Base-by-base conservation (phyloP, 345 rosid genomes). In the Camelina hispida region DNA sequence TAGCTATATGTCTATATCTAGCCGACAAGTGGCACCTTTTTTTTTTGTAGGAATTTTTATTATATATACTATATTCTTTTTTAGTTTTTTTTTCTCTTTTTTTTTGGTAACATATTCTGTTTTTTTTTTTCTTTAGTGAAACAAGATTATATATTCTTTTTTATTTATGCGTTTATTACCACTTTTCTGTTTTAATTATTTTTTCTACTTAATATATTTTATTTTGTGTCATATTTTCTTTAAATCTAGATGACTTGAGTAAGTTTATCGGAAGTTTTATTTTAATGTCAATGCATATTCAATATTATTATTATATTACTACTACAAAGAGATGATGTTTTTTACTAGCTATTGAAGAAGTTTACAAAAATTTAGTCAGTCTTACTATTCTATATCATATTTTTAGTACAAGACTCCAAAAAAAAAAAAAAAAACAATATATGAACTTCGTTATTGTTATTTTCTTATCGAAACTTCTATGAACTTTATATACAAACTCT, bases 1-100 rank as follows among this genome's bases (percentile, higher is more conserved):
- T 73, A 44, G 48, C 65, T 64, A 30, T 55, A 55, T 23, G 28
- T 55, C 10, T 73, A 13, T 37, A 73, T 12, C 77, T 65, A 15
- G 65, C 65, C 71, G 71, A 73, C 77, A 73, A 64, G 50, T 73
- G 65, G 71, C 50, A 64, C 70, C 46, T 23, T 34, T 34, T 18
- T 43, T 52, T 43, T 72, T 46, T 52, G 35, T 53, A 42, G 43
- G 69, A 52, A 9, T n/a, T 62, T 51, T 72, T 50, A 50, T 71
- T 61, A 48, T 34, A 0, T 9, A n/a, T 7, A n/a, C 0, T 4
- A 3, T 30, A 7, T 28, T 15, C 6, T 3, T 28, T 55, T 55
- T 55, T 28, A 55, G 14, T 53, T 34, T 6, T 34, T 0, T 34
- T 7, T 1, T 32, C 22, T 28, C 30, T 28, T 4, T 28, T 28